phyloP scores from a whole-genome alignment of 371 early-diverging fungal genomes.

The Rhizomucor miehei region DNA sequence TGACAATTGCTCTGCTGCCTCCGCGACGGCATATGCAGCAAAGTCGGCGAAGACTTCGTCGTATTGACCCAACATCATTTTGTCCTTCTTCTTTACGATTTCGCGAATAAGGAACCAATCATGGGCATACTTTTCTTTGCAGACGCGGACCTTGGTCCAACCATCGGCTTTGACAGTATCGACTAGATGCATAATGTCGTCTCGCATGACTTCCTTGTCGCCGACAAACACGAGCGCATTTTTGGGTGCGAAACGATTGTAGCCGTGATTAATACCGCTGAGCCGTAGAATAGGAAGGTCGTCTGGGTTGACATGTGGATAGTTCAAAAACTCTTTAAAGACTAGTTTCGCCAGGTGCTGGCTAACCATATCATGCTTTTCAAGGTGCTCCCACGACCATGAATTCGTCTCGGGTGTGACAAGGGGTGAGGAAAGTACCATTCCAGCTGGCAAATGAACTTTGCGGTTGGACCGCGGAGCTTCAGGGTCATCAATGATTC shows the following conservation, averaged over 20 bases:
- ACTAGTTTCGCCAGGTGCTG: constrained; percentile 21
- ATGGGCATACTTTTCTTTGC: constrained; percentile 32
- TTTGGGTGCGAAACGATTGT: constrained; percentile 30
- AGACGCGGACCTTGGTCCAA: constrained; percentile 13
- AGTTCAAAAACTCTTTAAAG: constrained; percentile 31
- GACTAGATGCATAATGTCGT: constrained; percentile 25
- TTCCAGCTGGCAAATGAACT: constrained; percentile 29
- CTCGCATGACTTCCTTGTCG: constrained; percentile 36
- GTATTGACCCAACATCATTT: constrained; percentile 19
- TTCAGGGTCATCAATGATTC: constrained; percentile 14
- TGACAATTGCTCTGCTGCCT: constrained; percentile 5
- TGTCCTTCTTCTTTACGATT: constrained; percentile 31
- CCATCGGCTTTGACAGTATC: constrained; percentile 21
- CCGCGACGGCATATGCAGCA: constrained; percentile 13
- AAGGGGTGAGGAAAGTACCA: constrained; percentile 30
- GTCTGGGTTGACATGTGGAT: constrained; percentile 20
- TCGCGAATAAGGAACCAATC: constrained; percentile 43
- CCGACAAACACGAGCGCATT: constrained; percentile 33
- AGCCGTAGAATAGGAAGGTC: constrained; percentile 25
- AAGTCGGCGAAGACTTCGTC: constrained; percentile 27
- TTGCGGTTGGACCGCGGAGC: constrained; percentile 20
- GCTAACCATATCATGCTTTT: constrained; percentile 27
- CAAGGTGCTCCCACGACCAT: constrained; percentile 25
- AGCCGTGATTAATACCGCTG: constrained; percentile 12
- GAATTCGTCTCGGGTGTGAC: constrained; percentile 26